Evolutionary conservation across 768 basidiomycete species (phyloP), one percentile per base, ranked within the genome.

Genomic region (Guyanaporus albipodus): DNA sequence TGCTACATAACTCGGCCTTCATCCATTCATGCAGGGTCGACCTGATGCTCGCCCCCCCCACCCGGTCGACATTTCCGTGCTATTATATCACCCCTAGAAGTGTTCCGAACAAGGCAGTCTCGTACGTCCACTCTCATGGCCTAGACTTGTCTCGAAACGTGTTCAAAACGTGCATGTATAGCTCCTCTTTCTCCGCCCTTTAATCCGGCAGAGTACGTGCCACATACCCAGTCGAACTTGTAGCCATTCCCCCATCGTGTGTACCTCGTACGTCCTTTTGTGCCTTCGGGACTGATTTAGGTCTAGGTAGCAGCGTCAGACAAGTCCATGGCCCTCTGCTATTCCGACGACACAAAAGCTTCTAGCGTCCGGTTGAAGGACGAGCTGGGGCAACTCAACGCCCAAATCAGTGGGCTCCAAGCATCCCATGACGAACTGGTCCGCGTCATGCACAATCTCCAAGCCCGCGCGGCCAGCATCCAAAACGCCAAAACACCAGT

Each of bases 381-480:
- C 43, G 63, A 66, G 29, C 40, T 67, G 22, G 59, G 57, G 27
- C 54, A 63, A 34, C 59, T 66, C 39, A 50, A 48, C 18, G 14
- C 44, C 49, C 58, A 57, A 48, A 63, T 66, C 46, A 45, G 27
- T 4, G 57, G 50, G 2, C 63, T 66, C 22, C 59, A 66, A 36
- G 48, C 63, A 28, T 62, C 60, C 8, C 61, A 66, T 45, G 58
- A 66, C 21, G 59, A 66, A 26, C 38, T 67, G 14, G 40, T 52
- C 34, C 55, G 54, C 18, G 48, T 38, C 27, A 61, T 66, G 46
- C 61, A 59, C 18, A 48, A 43, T 37, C 63, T 66, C 38, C 59
- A 62, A 31, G 57, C 53, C 10, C 62, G 61, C 21, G 63, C 61
- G 9, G 66, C 64, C 23, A 63, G 50, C 43, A 59, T 67, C n/a